These are phyloP conservation scores for Yamadazyma philogaea DNA, from an alignment of 805 yeast genomes.

Conservation along the genomic window DNA sequence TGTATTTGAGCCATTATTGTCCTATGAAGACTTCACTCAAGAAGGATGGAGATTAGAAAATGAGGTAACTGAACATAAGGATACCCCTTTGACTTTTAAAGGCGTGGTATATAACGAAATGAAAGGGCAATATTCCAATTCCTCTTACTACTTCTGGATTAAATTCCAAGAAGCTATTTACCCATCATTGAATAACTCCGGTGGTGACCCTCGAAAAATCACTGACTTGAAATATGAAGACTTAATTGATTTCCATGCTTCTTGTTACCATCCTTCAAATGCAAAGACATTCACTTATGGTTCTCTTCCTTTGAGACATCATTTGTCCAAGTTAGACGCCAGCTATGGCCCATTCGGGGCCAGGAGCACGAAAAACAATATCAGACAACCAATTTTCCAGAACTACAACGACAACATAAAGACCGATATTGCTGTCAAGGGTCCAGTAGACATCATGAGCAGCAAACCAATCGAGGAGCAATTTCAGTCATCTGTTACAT, in stretches of 20 bases:
- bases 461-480: conserved; percentile 67
- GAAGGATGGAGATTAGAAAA: conserved; percentile 98
- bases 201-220: conserved; percentile 87
- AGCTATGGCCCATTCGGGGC: conserved; percentile 54
- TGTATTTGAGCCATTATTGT: conserved; percentile 75
- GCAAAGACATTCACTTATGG: conserved; percentile 88
- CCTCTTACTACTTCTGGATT: conserved; percentile 81
- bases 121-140: conserved; percentile 94
- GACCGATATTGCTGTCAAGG: conserved; percentile 42
- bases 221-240: conserved; percentile 74
- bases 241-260: conserved; percentile 68
- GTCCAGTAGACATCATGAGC: conserved; percentile 68
- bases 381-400: conserved; percentile 45
- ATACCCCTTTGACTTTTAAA: conserved; percentile 68
- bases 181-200: conserved; percentile 83
- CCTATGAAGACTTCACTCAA: conserved; percentile 80
- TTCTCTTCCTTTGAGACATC: conserved; percentile 58
- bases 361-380: conserved; percentile 27
- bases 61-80: conserved; percentile 51
- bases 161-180: conserved; percentile 79
- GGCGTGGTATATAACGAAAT: conserved; percentile 98
- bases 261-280: conserved; percentile 86
- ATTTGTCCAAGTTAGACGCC: conserved; percentile 53
- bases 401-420: neutral
- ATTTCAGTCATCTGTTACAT: conserved; percentile 77